Percentiles rank a stretch among this genome's conserved stretches.
Conservation (phyloP, 371 early-diverging fungal species). For the Funneliformis caledonium region DNA sequence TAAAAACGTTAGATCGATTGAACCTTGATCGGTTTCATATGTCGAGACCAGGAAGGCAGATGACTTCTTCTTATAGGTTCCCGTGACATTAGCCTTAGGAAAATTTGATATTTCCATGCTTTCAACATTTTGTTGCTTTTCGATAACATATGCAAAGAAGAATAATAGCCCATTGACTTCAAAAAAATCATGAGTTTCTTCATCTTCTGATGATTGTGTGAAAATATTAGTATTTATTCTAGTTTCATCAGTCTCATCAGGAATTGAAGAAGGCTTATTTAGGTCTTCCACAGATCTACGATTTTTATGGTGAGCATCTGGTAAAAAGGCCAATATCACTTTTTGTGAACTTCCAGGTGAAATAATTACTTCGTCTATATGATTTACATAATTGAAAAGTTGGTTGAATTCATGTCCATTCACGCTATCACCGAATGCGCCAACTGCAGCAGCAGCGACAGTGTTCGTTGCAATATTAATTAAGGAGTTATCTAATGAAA, state of each 20-base stretch:
- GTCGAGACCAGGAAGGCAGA: not conserved
- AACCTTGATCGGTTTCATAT: constrained; percentile 17
- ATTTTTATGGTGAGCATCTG: constrained; percentile 44
- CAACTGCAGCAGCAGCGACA: constrained; percentile 54
- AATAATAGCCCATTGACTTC: constrained; percentile 86
- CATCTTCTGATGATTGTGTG: constrained; percentile 45
- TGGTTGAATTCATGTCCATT: constrained; percentile 80
- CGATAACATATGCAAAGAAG: constrained; percentile 75
- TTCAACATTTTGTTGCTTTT: constrained; percentile 9
- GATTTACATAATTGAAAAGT: constrained; percentile 87
- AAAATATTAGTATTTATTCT: constrained; percentile 31
- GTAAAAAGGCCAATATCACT: constrained; percentile 80
- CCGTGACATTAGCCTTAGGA: not conserved
- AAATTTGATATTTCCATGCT: not conserved
- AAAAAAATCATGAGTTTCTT: constrained; percentile 65
- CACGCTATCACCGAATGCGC: constrained; percentile 50
- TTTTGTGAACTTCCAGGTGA: constrained; percentile 63
- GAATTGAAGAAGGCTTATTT: constrained; percentile 28
- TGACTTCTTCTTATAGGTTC: not conserved
- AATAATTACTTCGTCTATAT: constrained; percentile 77
- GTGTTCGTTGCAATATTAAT: constrained; percentile 61
- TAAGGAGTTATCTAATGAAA: constrained; percentile 21
- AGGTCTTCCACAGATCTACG: not conserved
- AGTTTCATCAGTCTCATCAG: constrained; percentile 20
- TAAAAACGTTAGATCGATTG: constrained; percentile 24